A percentile compares a stretch with the other conserved stretches of the same genome.
These are phyloP conservation scores for Aspergillus jensenii DNA, from an alignment of 2,329 filamentous ascomycete species.

Conservation along the genomic window DNA sequence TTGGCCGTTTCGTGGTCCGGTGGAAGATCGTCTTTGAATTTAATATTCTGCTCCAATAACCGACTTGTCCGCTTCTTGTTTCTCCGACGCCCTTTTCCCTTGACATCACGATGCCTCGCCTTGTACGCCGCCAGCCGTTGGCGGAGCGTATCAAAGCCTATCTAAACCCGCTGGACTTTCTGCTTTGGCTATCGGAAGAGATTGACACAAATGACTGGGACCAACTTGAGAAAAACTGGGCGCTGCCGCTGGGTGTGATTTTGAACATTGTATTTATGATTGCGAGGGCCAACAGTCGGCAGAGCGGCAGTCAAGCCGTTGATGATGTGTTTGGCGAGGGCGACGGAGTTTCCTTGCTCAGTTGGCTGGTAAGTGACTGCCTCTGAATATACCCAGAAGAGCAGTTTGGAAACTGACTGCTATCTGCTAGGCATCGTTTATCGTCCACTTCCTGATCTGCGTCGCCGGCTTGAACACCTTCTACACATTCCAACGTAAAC, in stretches of 20 bases:
- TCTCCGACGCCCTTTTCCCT: not conserved
- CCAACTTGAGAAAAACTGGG: slow-evolving; percentile 69
- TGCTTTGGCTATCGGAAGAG: slow-evolving; percentile 89
- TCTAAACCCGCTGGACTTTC: slow-evolving; percentile 83
- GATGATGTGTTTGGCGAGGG: slow-evolving; percentile 87
- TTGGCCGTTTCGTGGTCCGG: not conserved
- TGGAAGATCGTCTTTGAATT: not conserved
- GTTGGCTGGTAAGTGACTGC: slow-evolving; percentile 57
- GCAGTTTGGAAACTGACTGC: slow-evolving; percentile 4
- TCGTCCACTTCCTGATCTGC: slow-evolving; percentile 68
- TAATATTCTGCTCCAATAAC: not conserved
- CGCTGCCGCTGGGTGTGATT: slow-evolving; percentile 70
- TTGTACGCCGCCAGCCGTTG: slow-evolving; percentile 79
- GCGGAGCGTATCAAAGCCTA: slow-evolving; percentile 75
- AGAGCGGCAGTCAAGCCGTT: slow-evolving; percentile 49
- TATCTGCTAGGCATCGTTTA: slow-evolving; percentile 58
- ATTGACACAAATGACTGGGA: slow-evolving; percentile 91
- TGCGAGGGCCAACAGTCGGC: slow-evolving; percentile 72
- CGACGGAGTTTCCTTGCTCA: slow-evolving; percentile 63
- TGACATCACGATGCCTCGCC: slow-evolving; percentile 65
- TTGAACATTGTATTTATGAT: slow-evolving; percentile 81
- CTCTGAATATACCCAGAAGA: not conserved
- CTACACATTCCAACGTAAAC: slow-evolving; percentile 77
- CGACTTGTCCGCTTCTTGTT: not conserved
- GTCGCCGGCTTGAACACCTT: slow-evolving; percentile 74